Evolutionary conservation across 257 asterid species (phyloP), one percentile per base, ranked within the genome.

Genomic region (Ilex aquifolium): DNA sequence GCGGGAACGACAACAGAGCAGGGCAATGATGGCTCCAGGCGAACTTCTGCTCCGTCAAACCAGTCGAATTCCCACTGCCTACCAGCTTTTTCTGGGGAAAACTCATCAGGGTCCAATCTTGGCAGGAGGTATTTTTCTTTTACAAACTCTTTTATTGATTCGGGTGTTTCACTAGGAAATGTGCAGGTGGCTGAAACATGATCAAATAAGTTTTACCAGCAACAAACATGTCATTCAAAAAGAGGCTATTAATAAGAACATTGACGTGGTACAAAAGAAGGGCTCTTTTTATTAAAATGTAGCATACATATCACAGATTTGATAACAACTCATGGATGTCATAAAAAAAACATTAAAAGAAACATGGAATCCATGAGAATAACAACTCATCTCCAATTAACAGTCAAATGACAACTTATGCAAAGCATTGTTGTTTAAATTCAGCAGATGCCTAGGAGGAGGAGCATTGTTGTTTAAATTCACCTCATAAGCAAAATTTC

Each of bases 41-140:
- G 85, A 71, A 84, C 70, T 71, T 78, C 76, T 51, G 97, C 95
- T 77, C 83, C 79, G 76, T 85, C 95, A 69, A 92, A 92, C 99
- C 99, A 92, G 75, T 92, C 96, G 59, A 89, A 92, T 10, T 92
- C 99, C 99, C 99, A 92, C 63, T 92, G 99, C 71, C 80, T 87
- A 59, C 99, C 99, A 58, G 83, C 83, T 67, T 77, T 87, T 72
- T 89, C 87, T 0, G 95, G 90, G 49, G 87, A 77, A 74, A 92
- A 87, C 61, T 81, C 80, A 66, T 89, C 84, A 65, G 87, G 77
- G 52, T 92, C 99, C 84, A 92, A 74, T 73, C 90, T 80, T 48
- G 97, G 99, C 12, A 68, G 50, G 57, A 92, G 80, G 69, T 89
- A 83, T 63, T 77, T 90, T 56, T 85, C 90, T 72, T 85, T 73